Conservation (phyloP, 139 green algal genomes). For the Gonium pectorale region DNA sequence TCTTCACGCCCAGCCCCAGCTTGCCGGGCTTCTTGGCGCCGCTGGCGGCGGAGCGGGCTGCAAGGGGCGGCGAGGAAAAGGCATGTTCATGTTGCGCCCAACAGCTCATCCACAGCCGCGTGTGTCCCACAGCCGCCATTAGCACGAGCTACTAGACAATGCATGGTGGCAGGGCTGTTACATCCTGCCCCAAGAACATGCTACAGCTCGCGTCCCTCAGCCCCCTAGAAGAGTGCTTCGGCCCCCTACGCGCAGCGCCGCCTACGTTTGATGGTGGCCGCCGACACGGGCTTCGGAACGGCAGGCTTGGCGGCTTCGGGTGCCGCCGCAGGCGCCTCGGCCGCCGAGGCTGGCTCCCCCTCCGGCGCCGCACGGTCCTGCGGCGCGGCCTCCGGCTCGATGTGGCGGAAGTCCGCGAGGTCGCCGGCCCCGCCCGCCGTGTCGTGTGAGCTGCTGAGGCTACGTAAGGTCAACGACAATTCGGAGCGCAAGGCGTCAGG, state of each 20-base stretch:
- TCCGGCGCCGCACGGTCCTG: not conserved
- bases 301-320: constrained; percentile 5
- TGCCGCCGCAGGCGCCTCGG: not conserved
- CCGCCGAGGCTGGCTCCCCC: not conserved
- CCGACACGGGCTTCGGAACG: constrained; percentile 20
- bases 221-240: no score
- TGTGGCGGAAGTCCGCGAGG: constrained; percentile 40
- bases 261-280: constrained; percentile 23
- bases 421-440: constrained; percentile 25
- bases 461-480: no score
- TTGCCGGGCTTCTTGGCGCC: constrained; percentile 62
- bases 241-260: no score
- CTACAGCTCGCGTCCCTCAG: no score
- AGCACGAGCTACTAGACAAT: no score
- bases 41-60: not conserved
- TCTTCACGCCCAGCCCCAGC: constrained; percentile 88
- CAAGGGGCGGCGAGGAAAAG: no score
- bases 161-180: no score
- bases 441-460: constrained; percentile 1
- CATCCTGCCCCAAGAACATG: no score
- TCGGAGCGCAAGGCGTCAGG: no score
- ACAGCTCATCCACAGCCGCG: no score
- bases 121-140: no score
- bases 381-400: constrained; percentile 1
- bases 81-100: no score